These are phyloP conservation scores for Russula sp. DNA, from an alignment of 768 basidiomycete species.

Conservation along the genomic window DNA sequence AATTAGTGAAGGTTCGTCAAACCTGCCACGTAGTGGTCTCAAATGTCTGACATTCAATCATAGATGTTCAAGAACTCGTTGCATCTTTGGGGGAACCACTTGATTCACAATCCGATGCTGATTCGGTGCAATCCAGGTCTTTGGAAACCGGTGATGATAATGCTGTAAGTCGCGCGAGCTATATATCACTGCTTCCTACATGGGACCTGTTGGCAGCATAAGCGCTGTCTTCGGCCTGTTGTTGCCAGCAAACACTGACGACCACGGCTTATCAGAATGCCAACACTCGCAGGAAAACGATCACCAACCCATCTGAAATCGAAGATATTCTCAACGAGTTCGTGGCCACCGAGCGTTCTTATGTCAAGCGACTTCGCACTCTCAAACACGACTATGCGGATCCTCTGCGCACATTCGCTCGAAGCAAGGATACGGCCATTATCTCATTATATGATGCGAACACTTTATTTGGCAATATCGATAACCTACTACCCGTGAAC, in stretches of 20 bases:
- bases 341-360: constrained; percentile 83
- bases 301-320: constrained; percentile 63
- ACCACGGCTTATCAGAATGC: neutral
- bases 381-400: constrained; percentile 89
- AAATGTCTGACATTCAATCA: neutral
- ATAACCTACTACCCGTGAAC: constrained; percentile 84
- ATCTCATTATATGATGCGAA: constrained; percentile 89
- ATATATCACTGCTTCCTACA: neutral
- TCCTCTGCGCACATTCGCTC: constrained; percentile 83
- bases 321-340: constrained; percentile 80
- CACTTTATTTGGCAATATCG: constrained; percentile 91
- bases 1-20: constrained; percentile 58
- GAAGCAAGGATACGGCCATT: constrained; percentile 80
- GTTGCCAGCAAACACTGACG: constrained; percentile 2
- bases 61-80: constrained; percentile 44
- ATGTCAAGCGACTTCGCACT: constrained; percentile 76
- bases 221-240: neutral
- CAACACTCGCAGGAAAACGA: constrained; percentile 50
- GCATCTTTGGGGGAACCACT: constrained; percentile 72
- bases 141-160: constrained; percentile 36
- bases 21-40: neutral
- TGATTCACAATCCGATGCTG: constrained; percentile 47
- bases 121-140: constrained; percentile 44
- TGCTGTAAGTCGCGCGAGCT: constrained; percentile 32
- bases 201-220: neutral